phyloP scores from a whole-genome alignment of 2,329 filamentous ascomycete genomes.

The Scopulariopsis brevicaulis region DNA sequence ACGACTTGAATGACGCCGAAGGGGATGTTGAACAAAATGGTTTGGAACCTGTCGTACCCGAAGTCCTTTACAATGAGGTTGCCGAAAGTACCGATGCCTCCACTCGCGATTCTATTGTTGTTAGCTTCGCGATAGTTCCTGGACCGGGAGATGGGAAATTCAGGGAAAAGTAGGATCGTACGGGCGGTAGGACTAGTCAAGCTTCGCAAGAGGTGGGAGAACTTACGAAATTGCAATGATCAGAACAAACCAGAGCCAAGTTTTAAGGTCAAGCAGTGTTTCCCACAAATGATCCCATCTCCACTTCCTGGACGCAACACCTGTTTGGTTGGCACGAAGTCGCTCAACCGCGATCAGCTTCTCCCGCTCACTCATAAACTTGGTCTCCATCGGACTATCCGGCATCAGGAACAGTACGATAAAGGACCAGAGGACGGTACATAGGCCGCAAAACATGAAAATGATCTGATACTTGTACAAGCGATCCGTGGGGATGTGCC shows the following conservation, averaged over 20 bases:
- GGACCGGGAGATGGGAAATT: neutral
- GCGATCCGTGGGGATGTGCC: slow-evolving; percentile 36
- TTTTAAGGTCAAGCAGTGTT: slow-evolving; percentile 43
- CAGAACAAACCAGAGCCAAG: slow-evolving; percentile 46
- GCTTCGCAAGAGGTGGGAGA: neutral
- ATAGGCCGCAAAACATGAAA: slow-evolving; percentile 39
- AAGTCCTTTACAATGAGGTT: slow-evolving; percentile 49
- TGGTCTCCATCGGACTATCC: slow-evolving; percentile 36
- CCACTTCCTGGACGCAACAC: slow-evolving; percentile 39
- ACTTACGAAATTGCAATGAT: slow-evolving; percentile 38
- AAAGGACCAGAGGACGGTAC: slow-evolving; percentile 34
- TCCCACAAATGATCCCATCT: slow-evolving; percentile 39
- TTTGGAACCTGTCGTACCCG: slow-evolving; percentile 42
- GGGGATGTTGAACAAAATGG: slow-evolving; percentile 49
- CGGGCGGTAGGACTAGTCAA: too few species aligned
- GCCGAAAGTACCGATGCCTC: slow-evolving; percentile 46
- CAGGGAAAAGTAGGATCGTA: neutral
- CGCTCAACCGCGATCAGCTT: slow-evolving; percentile 42
- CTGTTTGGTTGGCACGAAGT: slow-evolving; percentile 42
- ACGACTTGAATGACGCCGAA: slow-evolving; percentile 49
- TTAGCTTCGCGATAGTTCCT: neutral
- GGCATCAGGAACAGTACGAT: slow-evolving; percentile 35
- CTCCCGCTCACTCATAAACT: slow-evolving; percentile 37
- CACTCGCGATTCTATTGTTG: slow-evolving; percentile 31
- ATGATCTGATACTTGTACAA: slow-evolving; percentile 38